Evolutionary conservation across 495 filamentous ascomycete genomes (phyloP).

Genomic region (Podospora fimiseda): DNA sequence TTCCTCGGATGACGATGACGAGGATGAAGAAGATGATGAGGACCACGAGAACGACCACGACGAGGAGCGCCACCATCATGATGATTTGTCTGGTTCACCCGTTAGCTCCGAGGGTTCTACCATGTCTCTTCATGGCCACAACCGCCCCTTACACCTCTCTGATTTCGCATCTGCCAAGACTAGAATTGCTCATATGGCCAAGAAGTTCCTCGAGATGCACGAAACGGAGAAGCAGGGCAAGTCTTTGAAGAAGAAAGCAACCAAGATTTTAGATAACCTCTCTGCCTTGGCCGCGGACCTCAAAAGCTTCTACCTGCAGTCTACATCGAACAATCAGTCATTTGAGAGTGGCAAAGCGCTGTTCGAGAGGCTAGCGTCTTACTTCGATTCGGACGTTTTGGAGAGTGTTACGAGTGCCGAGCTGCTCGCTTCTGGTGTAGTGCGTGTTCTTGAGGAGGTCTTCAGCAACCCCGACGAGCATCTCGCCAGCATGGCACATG

Average conservation of each 20-base stretch:
- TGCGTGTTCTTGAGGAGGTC: constrained; percentile 72
- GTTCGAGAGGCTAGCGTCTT: constrained; percentile 72
- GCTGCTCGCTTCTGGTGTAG: constrained; percentile 80
- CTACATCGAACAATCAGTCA: constrained; percentile 35
- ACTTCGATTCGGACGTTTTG: constrained; percentile 79
- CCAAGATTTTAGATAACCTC: constrained; percentile 65
- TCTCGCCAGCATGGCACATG: constrained; percentile 57
- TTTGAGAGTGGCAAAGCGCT: constrained; percentile 52
- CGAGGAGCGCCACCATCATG: constrained; percentile 40
- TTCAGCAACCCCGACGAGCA: constrained; percentile 62
- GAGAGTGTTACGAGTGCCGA: constrained; percentile 98
- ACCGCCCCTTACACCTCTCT: constrained; percentile 32
- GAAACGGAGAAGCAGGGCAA: constrained; percentile 66
- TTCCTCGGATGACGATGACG: constrained; percentile 39
- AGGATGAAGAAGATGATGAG: constrained; percentile 55
- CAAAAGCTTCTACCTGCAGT: constrained; percentile 56
- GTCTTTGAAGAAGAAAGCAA: constrained; percentile 68
- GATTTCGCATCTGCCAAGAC: constrained; percentile 62
- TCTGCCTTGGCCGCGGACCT: constrained; percentile 65
- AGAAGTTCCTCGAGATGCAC: constrained; percentile 73
- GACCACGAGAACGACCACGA: constrained; percentile 47
- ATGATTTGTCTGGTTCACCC: constrained; percentile 66
- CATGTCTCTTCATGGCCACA: constrained; percentile 49
- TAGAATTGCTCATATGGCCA: constrained; percentile 66
- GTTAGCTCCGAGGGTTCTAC: constrained; percentile 54